phyloP scores from a whole-genome alignment of 1,284 basidiomycete genomes.

The Marasmius tenuissimus region DNA sequence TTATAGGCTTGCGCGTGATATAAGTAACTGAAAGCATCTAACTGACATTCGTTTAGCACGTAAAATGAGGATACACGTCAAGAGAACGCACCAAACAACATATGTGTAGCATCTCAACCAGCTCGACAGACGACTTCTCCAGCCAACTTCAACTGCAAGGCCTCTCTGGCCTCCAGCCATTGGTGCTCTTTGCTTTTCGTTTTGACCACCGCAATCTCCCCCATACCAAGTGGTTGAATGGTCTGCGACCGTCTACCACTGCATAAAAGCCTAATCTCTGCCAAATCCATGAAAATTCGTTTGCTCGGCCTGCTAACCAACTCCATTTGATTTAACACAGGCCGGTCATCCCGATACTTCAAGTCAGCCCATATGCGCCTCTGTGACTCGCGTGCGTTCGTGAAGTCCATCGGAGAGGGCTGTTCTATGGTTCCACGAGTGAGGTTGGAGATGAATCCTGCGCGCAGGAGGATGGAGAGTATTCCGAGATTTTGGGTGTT shows the following conservation, averaged over 20 bases:
- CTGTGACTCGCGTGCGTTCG: slow-evolving; percentile 53
- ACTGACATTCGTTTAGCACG: no score
- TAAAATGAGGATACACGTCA: no score
- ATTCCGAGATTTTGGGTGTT: slow-evolving; percentile 83
- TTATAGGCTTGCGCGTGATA: no score
- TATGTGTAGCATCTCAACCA: slow-evolving; percentile 21
- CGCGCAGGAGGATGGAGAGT: slow-evolving; percentile 80
- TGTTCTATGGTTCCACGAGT: slow-evolving; percentile 75
- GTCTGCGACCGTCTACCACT: slow-evolving; percentile 71
- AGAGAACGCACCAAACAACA: background rate
- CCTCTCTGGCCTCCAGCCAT: slow-evolving; percentile 74
- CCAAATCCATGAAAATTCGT: slow-evolving; percentile 69
- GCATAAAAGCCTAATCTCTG: slow-evolving; percentile 75
- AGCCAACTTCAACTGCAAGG: slow-evolving; percentile 57
- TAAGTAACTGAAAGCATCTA: no score
- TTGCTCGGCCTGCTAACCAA: slow-evolving; percentile 77
- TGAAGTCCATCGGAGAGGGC: slow-evolving; percentile 65
- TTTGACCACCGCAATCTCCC: slow-evolving; percentile 83
- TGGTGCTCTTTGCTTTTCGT: slow-evolving; percentile 70
- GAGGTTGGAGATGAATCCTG: slow-evolving; percentile 82
- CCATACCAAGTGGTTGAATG: slow-evolving; percentile 76
- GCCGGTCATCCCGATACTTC: slow-evolving; percentile 85
- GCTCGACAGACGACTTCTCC: slow-evolving; percentile 80
- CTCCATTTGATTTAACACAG: slow-evolving; percentile 74
- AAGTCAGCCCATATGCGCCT: slow-evolving; percentile 86